These are phyloP conservation scores for Prototheca wickerhamii DNA, from an alignment of 163 green algal genomes.

Conservation along the genomic window DNA sequence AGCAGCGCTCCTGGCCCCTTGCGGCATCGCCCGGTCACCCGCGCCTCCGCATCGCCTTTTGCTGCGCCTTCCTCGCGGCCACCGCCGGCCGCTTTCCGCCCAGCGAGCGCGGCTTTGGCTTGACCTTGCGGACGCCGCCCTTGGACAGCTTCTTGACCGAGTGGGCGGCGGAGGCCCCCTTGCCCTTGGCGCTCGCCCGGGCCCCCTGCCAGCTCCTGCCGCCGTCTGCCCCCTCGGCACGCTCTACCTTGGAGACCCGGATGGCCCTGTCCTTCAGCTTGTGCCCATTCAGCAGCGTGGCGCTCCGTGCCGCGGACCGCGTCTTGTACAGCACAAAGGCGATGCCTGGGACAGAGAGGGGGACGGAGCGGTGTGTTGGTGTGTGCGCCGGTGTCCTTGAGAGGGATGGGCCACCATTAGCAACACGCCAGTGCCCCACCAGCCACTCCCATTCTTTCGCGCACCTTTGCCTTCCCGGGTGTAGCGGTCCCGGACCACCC, in stretches of 20 bases:
- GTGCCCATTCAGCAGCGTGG: conserved; percentile 31
- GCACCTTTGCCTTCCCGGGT: conserved; percentile 68
- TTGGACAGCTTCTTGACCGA: not conserved
- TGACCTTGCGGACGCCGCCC: not conserved
- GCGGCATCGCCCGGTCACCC: not conserved
- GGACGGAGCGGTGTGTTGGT: too few species aligned
- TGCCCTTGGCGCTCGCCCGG: not conserved
- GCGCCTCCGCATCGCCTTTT: not conserved
- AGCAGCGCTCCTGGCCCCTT: not conserved
- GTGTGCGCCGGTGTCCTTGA: not conserved
- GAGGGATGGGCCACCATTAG: not conserved
- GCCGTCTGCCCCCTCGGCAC: not conserved
- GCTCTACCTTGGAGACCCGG: conserved; percentile 33
- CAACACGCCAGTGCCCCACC: too few species aligned
- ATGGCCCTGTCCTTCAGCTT: conserved; percentile 35
- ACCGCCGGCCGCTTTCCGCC: conserved; percentile 51
- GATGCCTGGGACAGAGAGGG: too few species aligned
- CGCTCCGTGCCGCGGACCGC: conserved; percentile 29
- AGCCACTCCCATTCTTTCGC: too few species aligned
- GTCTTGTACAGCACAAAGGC: conserved; percentile 75
- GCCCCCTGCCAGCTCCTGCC: conserved; percentile 3
- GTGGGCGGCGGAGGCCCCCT: not conserved
- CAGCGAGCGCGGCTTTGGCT: conserved; percentile 3
- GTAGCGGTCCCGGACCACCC: conserved; percentile 66
- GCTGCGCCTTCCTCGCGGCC: conserved; percentile 40